Percentiles rank a stretch among this genome's conserved stretches.
phyloP scores from a whole-genome alignment of 352 stramenopile genomes.

The Achlya hypogyna region DNA sequence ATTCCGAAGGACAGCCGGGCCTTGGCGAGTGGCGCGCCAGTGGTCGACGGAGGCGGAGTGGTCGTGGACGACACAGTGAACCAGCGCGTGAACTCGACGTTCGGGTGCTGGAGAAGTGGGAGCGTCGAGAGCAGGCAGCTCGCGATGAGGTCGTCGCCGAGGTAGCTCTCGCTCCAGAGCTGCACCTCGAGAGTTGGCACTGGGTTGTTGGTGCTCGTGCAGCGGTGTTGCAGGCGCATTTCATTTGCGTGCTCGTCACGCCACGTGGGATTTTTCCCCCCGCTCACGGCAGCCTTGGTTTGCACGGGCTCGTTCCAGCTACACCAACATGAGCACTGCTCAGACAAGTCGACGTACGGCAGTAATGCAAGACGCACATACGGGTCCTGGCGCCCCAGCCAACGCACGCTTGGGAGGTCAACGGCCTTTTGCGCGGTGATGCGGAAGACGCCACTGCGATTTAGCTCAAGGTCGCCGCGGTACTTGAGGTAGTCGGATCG shows the following conservation, averaged over 20 bases:
- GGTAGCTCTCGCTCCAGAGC: constrained; percentile 79
- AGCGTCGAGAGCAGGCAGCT: constrained; percentile 75
- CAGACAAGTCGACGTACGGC: constrained; percentile 1
- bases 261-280: constrained; percentile 67
- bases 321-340: too few species aligned
- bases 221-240: constrained; percentile 83
- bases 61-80: constrained; percentile 37
- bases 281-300: constrained; percentile 64
- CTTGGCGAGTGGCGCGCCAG: neutral
- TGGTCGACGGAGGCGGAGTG: neutral
- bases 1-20: constrained; percentile 15
- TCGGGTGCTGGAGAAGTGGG: constrained; percentile 62
- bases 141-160: constrained; percentile 70
- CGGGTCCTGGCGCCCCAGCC: constrained; percentile 16
- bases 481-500: constrained; percentile 11
- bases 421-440: constrained; percentile 18
- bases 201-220: constrained; percentile 81
- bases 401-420: constrained; percentile 17
- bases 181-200: constrained; percentile 77
- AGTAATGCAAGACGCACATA: constrained; percentile 15
- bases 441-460: constrained; percentile 12
- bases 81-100: constrained; percentile 62
- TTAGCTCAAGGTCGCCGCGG: neutral
- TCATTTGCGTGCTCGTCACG: constrained; percentile 58
- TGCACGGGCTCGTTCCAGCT: constrained; percentile 76